Conservation (phyloP, 2,329 filamentous ascomycete genomes). For the Penicillium verrucosum region DNA sequence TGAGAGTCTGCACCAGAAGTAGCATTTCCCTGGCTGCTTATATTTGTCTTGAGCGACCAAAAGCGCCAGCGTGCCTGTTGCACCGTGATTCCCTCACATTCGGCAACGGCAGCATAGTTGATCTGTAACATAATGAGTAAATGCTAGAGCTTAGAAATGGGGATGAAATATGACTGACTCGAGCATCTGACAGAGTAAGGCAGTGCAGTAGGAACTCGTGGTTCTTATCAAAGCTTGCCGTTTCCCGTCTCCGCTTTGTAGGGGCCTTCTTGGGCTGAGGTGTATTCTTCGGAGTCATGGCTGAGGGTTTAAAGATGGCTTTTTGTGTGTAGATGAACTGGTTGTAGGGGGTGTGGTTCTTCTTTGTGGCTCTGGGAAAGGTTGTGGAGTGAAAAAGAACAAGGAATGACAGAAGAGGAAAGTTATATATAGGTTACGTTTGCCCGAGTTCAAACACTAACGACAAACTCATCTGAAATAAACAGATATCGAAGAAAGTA, state of each 20-base stretch:
- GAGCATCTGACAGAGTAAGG: background rate
- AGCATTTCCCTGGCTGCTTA: background rate
- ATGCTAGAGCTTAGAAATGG: background rate
- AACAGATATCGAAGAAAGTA: too few species aligned
- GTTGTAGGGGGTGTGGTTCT: background rate
- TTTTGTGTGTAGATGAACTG: background rate
- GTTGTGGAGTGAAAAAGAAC: too few species aligned
- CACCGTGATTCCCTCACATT: background rate
- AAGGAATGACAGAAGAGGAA: background rate
- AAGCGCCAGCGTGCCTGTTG: background rate
- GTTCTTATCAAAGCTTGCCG: background rate
- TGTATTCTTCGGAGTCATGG: background rate
- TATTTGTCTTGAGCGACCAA: background rate
- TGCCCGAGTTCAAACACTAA: background rate
- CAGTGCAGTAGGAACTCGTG: background rate
- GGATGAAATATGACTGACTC: background rate
- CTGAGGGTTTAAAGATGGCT: background rate
- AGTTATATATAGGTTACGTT: background rate
- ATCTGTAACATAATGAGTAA: background rate
- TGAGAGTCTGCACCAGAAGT: background rate
- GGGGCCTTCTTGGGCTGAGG: background rate
- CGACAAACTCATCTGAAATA: background rate
- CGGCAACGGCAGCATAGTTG: background rate
- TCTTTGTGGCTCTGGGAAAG: background rate
- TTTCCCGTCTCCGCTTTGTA: background rate